Base-by-base conservation (phyloP, 2,329 filamentous ascomycete genomes). In the Microdochium paspali region DNA sequence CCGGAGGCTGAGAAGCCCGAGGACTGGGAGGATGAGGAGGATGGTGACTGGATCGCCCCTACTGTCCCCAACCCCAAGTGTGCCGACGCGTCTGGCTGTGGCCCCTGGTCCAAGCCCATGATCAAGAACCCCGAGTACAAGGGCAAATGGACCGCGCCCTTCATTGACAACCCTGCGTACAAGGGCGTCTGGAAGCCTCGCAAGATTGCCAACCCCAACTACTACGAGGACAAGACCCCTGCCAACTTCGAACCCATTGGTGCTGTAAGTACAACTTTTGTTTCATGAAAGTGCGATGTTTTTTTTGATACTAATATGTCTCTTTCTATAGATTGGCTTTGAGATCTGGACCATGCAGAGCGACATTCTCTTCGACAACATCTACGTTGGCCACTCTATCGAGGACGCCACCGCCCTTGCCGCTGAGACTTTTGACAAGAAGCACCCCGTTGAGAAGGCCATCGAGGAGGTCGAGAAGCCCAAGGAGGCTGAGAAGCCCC, bases 331-430 rank as follows among this genome's bases (percentile, higher is more conserved):
- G 86, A 90, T 97, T 72, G 93, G 93, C 60, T 97, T 97, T 63
- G 93, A 98, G 72, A 91, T 98, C 73, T 98, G 93, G 93, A 97
- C 93, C 61, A 98, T 98, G 93, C 91, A 96, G 74, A 95, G 84
- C 68, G 87, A 96, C 65, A 97, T 98, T 60, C 85, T 96, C 61
- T 97, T 98, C 62, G 89, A 97, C 82, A 98, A 98, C 84, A 94
- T 98, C 77, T 98, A 97, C 81, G 90, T 98, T 66, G 93, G 93
- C 54, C 93, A 98, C 82, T 97, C 91, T 20, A 68, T 93, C 58
- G 89, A 89, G 64, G 93, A 98, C 58, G 93, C 93, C 53, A 82
- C 86, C 69, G 86, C 90, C 73, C 77, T 98, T 63, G 86, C 89
- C 60, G 78, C 85, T 55, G 88, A 95, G 79, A 88, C 89, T 47